These are phyloP conservation scores for Paxillus ammoniavirescens DNA, from an alignment of 768 basidiomycete genomes.

Conservation along the genomic window DNA sequence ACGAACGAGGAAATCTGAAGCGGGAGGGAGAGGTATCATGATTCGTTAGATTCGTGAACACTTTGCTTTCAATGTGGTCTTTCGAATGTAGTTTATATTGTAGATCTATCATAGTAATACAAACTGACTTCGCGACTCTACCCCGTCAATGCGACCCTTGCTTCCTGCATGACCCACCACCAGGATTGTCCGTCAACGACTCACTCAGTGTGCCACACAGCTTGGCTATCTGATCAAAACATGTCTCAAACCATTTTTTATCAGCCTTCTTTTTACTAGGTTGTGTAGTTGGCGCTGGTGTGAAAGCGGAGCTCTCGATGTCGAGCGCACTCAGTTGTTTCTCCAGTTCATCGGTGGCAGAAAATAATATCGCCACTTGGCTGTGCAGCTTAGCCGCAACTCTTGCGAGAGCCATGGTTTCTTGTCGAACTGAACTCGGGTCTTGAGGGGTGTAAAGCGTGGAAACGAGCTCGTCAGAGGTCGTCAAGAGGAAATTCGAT, in stretches of 20 bases:
- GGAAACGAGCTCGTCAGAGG: constrained; percentile 67
- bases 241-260: constrained; percentile 62
- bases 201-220: constrained; percentile 31
- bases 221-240: constrained; percentile 61
- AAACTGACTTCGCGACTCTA: neutral
- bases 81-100: constrained; percentile 10
- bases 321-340: constrained; percentile 23
- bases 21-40: constrained; percentile 32
- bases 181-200: constrained; percentile 19
- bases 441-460: constrained; percentile 66
- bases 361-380: constrained; percentile 25
- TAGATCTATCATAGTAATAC: constrained; percentile 13
- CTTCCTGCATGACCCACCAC: neutral
- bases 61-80: neutral
- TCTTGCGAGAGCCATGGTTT: constrained; percentile 38
- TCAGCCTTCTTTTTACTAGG: constrained; percentile 33
- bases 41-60: constrained; percentile 22
- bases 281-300: neutral
- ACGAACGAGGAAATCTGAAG: constrained; percentile 23
- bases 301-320: constrained; percentile 6
- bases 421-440: constrained; percentile 35
- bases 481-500: constrained; percentile 51
- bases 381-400: constrained; percentile 38
- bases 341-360: constrained; percentile 21
- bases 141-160: neutral